A percentile compares a stretch with the other conserved stretches of the same genome.
phyloP scores from a whole-genome alignment of 306 rosid genomes.

The Hippophae rhamnoides region DNA sequence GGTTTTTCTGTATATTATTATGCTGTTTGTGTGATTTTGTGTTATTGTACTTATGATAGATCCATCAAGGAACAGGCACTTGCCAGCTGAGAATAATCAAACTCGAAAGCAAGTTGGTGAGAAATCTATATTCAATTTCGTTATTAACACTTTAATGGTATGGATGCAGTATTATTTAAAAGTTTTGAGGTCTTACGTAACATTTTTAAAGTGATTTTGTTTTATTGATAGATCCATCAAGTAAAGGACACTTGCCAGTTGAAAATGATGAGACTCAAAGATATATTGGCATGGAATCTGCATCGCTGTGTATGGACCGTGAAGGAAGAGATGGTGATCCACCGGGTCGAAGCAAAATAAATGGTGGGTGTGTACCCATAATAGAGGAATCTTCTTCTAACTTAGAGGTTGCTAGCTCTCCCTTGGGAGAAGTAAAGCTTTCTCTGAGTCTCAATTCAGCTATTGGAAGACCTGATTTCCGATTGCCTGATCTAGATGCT shows the following conservation, averaged over 20 bases:
- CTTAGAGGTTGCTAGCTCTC: slow-evolving; percentile 46
- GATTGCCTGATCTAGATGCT: slow-evolving; percentile 41
- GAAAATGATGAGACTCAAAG: slow-evolving; percentile 27
- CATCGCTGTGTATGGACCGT: slow-evolving; percentile 22
- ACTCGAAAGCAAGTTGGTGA: no score
- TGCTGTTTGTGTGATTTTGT: no score
- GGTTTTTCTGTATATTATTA: no score
- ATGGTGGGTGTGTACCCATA: slow-evolving; percentile 23
- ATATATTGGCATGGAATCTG: slow-evolving; percentile 26
- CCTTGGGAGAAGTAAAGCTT: slow-evolving; percentile 71
- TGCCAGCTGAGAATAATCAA: no score
- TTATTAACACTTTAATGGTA: no score
- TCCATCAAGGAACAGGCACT: no score
- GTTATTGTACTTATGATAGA: no score
- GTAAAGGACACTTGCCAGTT: slow-evolving; percentile 20
- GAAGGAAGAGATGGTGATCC: slow-evolving; percentile 25
- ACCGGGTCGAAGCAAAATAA: slow-evolving; percentile 24
- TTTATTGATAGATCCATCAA: slow-evolving; percentile 36
- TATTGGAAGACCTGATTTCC: slow-evolving; percentile 42
- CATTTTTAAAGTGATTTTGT: background rate
- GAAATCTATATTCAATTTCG: no score
- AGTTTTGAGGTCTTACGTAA: background rate
- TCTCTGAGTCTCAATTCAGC: slow-evolving; percentile 44
- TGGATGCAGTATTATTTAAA: no score
- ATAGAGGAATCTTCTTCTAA: slow-evolving; percentile 26